Percentiles rank a stretch among this genome's conserved stretches.
These are phyloP conservation scores for Penicillium sclerotiorum DNA, from an alignment of 2,329 filamentous ascomycete genomes.

Conservation along the genomic window DNA sequence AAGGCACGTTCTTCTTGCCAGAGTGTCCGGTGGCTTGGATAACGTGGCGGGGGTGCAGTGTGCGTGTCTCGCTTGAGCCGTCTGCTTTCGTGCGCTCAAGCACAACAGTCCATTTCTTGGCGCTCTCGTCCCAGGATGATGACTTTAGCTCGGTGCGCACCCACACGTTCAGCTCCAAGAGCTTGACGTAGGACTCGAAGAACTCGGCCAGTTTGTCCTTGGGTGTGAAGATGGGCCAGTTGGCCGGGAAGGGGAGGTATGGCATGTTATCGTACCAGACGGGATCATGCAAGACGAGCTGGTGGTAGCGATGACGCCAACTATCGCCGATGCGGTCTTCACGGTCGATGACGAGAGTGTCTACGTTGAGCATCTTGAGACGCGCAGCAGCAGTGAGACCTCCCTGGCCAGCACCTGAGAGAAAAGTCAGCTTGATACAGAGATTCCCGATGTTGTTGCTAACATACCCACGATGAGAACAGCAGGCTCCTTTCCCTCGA, in stretches of 20 bases:
- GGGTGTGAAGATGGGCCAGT: constrained; percentile 71
- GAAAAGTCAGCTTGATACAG: neutral
- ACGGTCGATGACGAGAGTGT: constrained; percentile 61
- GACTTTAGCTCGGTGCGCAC: constrained; percentile 54
- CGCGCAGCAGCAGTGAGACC: constrained; percentile 62
- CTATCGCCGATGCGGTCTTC: constrained; percentile 64
- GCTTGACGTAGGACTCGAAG: constrained; percentile 65
- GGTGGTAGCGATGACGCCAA: constrained; percentile 65
- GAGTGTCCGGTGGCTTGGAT: constrained; percentile 70
- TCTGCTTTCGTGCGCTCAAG: constrained; percentile 48
- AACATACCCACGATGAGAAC: constrained; percentile 64
- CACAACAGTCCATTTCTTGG: constrained; percentile 58
- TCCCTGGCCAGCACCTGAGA: constrained; percentile 60
- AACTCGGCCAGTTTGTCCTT: constrained; percentile 73
- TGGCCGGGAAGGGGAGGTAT: constrained; percentile 64
- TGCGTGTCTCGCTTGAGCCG: constrained; percentile 51
- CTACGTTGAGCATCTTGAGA: constrained; percentile 61
- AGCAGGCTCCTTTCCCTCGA: constrained; percentile 56
- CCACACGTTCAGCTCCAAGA: constrained; percentile 72
- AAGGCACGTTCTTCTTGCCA: constrained; percentile 61
- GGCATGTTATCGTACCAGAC: constrained; percentile 62
- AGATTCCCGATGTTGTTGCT: neutral
- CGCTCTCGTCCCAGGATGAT: constrained; percentile 54
- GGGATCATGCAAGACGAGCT: constrained; percentile 69
- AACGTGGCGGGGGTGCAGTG: constrained; percentile 63